phyloP scores from a whole-genome alignment of 805 yeast genomes.

The Kazachstania bromeliacearum region DNA sequence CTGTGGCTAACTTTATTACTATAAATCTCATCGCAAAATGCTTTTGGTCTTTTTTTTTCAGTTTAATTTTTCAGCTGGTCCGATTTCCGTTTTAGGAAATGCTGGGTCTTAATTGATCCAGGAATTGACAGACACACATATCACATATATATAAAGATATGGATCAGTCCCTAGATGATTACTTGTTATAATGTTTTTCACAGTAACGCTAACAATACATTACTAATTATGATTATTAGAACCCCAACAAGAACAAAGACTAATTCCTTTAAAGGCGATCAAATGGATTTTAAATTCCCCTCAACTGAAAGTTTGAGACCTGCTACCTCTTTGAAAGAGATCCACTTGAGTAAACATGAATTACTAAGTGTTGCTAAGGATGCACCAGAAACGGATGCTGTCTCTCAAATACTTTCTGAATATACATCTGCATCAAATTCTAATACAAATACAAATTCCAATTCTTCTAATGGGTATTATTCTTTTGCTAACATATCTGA shows the following conservation, averaged over 20 bases:
- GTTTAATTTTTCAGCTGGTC: too few species aligned
- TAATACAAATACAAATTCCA: constrained; percentile 16
- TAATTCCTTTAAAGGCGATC: constrained; percentile 32
- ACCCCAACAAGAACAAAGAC: constrained; percentile 31
- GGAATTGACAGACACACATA: neutral
- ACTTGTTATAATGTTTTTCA: neutral
- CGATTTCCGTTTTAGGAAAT: constrained; percentile 1
- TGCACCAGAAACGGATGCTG: constrained; percentile 9
- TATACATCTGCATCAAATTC: constrained; percentile 16
- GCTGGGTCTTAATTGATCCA: constrained; percentile 1
- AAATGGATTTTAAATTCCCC: constrained; percentile 34
- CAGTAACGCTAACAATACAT: too few species aligned
- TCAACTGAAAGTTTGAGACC: constrained; percentile 19
- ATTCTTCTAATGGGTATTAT: constrained; percentile 26
- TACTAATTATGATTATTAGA: constrained; percentile 13
- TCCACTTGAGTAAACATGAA: constrained; percentile 23
- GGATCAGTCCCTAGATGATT: too few species aligned
- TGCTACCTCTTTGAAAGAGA: constrained; percentile 10
- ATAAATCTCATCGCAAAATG: too few species aligned
- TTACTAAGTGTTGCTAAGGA: constrained; percentile 12
- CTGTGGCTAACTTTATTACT: too few species aligned
- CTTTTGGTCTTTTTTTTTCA: too few species aligned
- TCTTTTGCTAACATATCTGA: constrained; percentile 33
- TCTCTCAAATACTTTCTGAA: constrained; percentile 28
- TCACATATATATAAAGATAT: neutral